A percentile compares a stretch with the other conserved stretches of the same genome.
These are phyloP conservation scores for Vigna trinervia DNA, from an alignment of 306 rosid species.

Conservation along the genomic window DNA sequence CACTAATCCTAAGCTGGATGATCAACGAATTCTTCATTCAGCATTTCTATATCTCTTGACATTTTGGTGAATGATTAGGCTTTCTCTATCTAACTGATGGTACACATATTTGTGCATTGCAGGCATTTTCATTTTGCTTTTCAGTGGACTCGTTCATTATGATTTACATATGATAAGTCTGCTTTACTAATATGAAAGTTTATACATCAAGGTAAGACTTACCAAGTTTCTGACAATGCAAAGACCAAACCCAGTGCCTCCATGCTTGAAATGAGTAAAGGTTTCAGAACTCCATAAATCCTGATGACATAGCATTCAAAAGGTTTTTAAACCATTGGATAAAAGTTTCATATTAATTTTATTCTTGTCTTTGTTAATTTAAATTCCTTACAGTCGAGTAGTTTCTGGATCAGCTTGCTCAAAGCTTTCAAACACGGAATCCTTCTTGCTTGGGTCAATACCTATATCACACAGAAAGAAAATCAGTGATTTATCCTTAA, in stretches of 20 bases:
- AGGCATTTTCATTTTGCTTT: background rate
- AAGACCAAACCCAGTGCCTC: slow-evolving; percentile 99
- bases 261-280: slow-evolving; percentile 75
- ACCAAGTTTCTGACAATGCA: slow-evolving; percentile 97
- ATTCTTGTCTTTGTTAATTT: background rate
- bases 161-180: slow-evolving; percentile 32
- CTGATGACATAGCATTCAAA: slow-evolving; percentile 28
- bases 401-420: slow-evolving; percentile 99
- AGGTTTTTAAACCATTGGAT: slow-evolving; percentile 27
- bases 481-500: slow-evolving; percentile 1
- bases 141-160: background rate
- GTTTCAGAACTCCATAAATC: slow-evolving; percentile 28
- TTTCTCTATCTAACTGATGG: no score
- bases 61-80: no score
- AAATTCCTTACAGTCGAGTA: slow-evolving; percentile 80
- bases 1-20: no score
- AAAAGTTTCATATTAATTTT: slow-evolving; percentile 18
- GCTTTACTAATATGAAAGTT: slow-evolving; percentile 39
- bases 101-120: no score
- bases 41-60: no score
- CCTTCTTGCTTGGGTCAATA: slow-evolving; percentile 95
- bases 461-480: slow-evolving; percentile 52
- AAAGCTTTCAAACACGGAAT: slow-evolving; percentile 96
- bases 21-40: no score
- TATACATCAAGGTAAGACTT: background rate